Conservation (phyloP, 2,329 filamentous ascomycete species). For the Hypoxylon sp. region DNA sequence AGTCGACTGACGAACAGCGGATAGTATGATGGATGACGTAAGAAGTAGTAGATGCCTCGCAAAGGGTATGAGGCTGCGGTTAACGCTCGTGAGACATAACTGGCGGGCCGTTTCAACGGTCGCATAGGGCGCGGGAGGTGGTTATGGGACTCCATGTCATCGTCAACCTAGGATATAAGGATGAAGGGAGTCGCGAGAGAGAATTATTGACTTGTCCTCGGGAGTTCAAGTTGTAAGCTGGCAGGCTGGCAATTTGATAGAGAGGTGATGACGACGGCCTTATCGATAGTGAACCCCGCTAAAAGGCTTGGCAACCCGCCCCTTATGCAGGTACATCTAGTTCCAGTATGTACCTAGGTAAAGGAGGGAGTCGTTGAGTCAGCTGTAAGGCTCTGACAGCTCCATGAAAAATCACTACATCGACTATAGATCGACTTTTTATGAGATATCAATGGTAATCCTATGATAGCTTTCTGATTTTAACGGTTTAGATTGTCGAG, state of each 20-base stretch:
- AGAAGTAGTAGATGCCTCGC: constrained; percentile 86
- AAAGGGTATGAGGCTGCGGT: constrained; percentile 68
- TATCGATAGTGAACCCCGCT: constrained; percentile 13
- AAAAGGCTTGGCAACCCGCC: not conserved
- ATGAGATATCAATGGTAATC: not conserved
- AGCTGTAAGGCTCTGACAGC: no score
- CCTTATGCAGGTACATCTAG: constrained; percentile 8
- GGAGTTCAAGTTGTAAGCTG: constrained; percentile 15
- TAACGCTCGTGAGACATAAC: constrained; percentile 60
- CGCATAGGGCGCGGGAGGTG: constrained; percentile 40
- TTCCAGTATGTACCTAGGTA: not conserved
- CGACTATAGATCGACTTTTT: no score
- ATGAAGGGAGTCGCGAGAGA: not conserved
- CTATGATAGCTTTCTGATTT: no score
- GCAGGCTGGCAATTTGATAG: not conserved
- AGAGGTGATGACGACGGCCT: constrained; percentile 8
- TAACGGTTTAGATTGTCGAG: not conserved
- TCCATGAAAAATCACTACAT: no score
- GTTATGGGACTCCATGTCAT: constrained; percentile 46
- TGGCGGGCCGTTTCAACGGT: constrained; percentile 54
- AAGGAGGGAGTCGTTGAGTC: no score
- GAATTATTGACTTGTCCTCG: constrained; percentile 5
- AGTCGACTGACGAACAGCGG: constrained; percentile 84
- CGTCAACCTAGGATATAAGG: constrained; percentile 1
- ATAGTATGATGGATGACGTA: constrained; percentile 81